Base-by-base conservation (phyloP, 352 stramenopile species). In the Phytopythium mirpurense region DNA sequence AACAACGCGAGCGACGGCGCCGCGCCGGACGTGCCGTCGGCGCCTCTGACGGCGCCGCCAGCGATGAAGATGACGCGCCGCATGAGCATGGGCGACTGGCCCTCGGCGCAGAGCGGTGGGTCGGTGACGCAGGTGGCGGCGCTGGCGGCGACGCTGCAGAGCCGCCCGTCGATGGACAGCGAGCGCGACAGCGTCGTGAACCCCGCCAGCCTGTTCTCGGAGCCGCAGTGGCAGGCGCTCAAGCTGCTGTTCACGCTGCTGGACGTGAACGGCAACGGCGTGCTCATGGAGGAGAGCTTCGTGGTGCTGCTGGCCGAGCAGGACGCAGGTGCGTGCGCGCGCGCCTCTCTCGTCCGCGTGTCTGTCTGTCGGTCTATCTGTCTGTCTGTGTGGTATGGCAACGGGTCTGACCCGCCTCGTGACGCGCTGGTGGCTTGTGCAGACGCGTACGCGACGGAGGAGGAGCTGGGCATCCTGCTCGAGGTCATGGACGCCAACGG, bases 381-480 rank as follows among this genome's bases (percentile, higher is more conserved):
- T n/a, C n/a, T n/a, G n/a, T n/a, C n/a, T n/a, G n/a, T n/a, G n/a
- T n/a, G n/a, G n/a, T n/a, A n/a, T n/a, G n/a, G n/a, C n/a, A n/a
- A n/a, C n/a, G n/a, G n/a, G n/a, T n/a, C n/a, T n/a, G n/a, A n/a
- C n/a, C n/a, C n/a, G n/a, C 37, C 10, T 36, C 32, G 29, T 9
- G 29, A 36, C 14, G 32, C 11, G 32, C 32, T 36, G 7, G 32
- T 15, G 32, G 32, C 11, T 50, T 37, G 40, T 52, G 18, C 57
- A 90, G 83, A 93, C 57, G 83, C 83, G 19, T 93, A 93, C 52
- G 83, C 83, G 38, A 90, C 83, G 1, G 74, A 90, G 59, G 83
- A 93, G 35, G 83, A 93, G 63, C 62, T 93, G 21, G 73, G 73
- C 58, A 66, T 90, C 48, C 60, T 93, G 18, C 76, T 93, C 63